These are phyloP conservation scores for Boeremia lycopersici DNA, from an alignment of 2,329 filamentous ascomycete genomes.

Conservation along the genomic window DNA sequence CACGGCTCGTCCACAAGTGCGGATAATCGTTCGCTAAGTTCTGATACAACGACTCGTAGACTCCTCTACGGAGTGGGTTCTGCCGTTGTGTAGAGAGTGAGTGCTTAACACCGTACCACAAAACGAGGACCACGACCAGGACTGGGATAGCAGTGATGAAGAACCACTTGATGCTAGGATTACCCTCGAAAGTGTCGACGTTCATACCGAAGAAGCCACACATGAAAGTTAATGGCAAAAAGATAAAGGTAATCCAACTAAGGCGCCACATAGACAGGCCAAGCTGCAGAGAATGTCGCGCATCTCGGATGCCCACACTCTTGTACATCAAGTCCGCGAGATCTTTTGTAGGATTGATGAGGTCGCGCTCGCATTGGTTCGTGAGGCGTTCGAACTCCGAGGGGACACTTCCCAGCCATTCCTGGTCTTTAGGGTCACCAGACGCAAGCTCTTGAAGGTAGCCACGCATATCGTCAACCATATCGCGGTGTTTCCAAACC, in stretches of 20 bases:
- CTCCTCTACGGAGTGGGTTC: constrained; percentile 54
- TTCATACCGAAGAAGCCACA: constrained; percentile 20
- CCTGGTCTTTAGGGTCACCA: constrained; percentile 36
- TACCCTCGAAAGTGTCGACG: constrained; percentile 21
- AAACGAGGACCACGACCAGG: constrained; percentile 52
- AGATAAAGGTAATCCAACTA: constrained; percentile 75
- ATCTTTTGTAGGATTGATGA: constrained; percentile 57
- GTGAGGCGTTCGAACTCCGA: constrained; percentile 55
- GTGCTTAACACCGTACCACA: constrained; percentile 58
- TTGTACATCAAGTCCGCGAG: constrained; percentile 60
- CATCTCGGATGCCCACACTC: constrained; percentile 59
- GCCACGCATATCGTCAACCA: constrained; percentile 53
- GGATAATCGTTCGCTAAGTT: constrained; percentile 55
- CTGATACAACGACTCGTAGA: constrained; percentile 59
- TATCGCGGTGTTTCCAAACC: constrained; percentile 57
- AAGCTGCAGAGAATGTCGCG: constrained; percentile 56
- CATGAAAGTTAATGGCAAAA: constrained; percentile 63
- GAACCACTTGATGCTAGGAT: constrained; percentile 57
- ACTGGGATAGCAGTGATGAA: constrained; percentile 56
- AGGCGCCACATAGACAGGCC: constrained; percentile 61
- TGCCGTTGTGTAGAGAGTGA: constrained; percentile 50
- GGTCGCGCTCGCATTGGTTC: constrained; percentile 56
- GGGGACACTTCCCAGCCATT: constrained; percentile 51
- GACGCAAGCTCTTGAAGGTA: constrained; percentile 52
- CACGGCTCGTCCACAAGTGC: constrained; percentile 55